Percentiles rank a stretch among this genome's conserved stretches.
phyloP scores from a whole-genome alignment of 2,329 filamentous ascomycete genomes.

The Aspergillus spinulosporus region DNA sequence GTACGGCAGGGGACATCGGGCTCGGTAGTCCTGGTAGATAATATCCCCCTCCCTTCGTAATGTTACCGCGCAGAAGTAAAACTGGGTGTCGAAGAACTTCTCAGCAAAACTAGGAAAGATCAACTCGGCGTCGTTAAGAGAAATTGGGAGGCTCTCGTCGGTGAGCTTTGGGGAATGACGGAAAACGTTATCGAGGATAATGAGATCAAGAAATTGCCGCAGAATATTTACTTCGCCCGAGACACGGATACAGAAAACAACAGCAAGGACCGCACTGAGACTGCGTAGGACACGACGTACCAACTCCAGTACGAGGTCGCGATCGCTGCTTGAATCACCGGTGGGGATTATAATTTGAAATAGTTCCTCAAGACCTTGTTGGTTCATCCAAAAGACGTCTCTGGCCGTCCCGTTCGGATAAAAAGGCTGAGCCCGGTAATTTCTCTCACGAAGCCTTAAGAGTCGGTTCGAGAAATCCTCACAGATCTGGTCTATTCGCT shows the following conservation, averaged over 20 bases:
- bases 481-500: slow-evolving; percentile 17
- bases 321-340: too few species aligned
- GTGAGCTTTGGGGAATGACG: background rate
- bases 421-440: slow-evolving; percentile 17
- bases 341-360: background rate
- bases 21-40: slow-evolving; percentile 21
- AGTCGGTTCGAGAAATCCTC: slow-evolving; percentile 11
- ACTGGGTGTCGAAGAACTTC: slow-evolving; percentile 34
- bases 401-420: slow-evolving; percentile 23
- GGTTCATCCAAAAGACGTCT: slow-evolving; percentile 18
- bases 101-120: slow-evolving; percentile 23
- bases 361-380: slow-evolving; percentile 11
- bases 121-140: background rate
- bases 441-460: slow-evolving; percentile 7
- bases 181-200: background rate
- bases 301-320: background rate
- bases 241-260: slow-evolving; percentile 32
- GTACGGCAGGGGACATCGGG: slow-evolving; percentile 33
- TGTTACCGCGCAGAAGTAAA: slow-evolving; percentile 36
- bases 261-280: slow-evolving; percentile 33
- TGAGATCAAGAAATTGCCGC: slow-evolving; percentile 15
- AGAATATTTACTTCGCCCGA: slow-evolving; percentile 24
- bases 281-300: slow-evolving; percentile 19
- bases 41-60: slow-evolving; percentile 32
- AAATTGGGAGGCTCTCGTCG: slow-evolving; percentile 15